Evolutionary conservation across 2,329 filamentous ascomycete genomes (phyloP).

Genomic region (Colletotrichum magnum): DNA sequence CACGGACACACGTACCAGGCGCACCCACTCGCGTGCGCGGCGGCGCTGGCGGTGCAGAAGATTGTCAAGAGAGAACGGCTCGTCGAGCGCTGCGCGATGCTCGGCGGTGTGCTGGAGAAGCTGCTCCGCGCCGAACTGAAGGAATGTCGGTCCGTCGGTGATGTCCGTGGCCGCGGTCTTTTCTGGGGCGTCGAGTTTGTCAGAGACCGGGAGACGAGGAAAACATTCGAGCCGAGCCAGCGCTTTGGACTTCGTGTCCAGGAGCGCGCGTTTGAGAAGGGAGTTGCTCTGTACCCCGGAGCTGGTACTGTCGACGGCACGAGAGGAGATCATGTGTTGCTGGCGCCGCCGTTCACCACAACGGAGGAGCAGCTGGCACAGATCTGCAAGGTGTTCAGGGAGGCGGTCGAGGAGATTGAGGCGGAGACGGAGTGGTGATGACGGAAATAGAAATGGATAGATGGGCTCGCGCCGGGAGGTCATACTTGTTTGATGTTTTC

Average conservation of each 20-base stretch:
- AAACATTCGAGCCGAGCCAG: slow-evolving; percentile 50
- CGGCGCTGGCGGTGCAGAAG: slow-evolving; percentile 47
- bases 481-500: neutral
- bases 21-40: slow-evolving; percentile 46
- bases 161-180: slow-evolving; percentile 57
- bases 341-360: slow-evolving; percentile 79
- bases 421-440: slow-evolving; percentile 1
- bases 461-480: neutral
- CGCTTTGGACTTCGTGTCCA: slow-evolving; percentile 47
- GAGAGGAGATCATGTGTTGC: slow-evolving; percentile 76
- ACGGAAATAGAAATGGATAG: neutral
- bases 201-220: slow-evolving; percentile 51
- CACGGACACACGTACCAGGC: slow-evolving; percentile 48
- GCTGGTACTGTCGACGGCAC: slow-evolving; percentile 72
- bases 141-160: slow-evolving; percentile 52
- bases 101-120: slow-evolving; percentile 49
- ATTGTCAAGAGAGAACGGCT: slow-evolving; percentile 53
- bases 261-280: slow-evolving; percentile 46
- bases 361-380: slow-evolving; percentile 47
- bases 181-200: slow-evolving; percentile 66
- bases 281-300: slow-evolving; percentile 63
- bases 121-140: slow-evolving; percentile 47
- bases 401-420: slow-evolving; percentile 30
- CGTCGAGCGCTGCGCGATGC: slow-evolving; percentile 48
- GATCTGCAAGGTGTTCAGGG: slow-evolving; percentile 28